Base-by-base conservation (phyloP, 2,329 filamentous ascomycete genomes). In the Penicillium sumatraense region DNA sequence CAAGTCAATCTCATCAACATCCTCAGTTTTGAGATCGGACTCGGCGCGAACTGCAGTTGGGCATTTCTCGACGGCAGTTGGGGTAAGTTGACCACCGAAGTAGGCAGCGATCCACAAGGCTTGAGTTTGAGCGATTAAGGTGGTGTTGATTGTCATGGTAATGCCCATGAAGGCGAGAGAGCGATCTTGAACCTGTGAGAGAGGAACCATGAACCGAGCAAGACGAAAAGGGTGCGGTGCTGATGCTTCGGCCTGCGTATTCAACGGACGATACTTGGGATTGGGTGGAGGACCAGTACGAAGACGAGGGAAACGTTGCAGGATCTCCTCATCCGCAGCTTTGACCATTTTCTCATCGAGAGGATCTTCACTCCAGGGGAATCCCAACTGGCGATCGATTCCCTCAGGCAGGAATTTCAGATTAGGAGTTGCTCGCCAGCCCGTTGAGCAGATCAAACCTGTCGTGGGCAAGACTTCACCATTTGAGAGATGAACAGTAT, bases 31-130 rank as follows among this genome's bases (percentile, higher is more conserved):
- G 13, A 36, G 21, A 5, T 62, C 61, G 1, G 51, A 59, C 2
- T 36, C 40, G 11, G 53, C 57, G 2, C 55, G 53, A n/a, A 68
- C 45, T 1, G 36, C 45, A 0, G 27, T n/a, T 5, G 68, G 68
- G 21, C 68, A 71, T 7, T 26, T 45, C 63, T 68, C 51, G 58
- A 50, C 23, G 0, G 69, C 61, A 0, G 58, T 54, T 2, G 74
- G 62, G 8, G 75, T 68, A 3, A 89, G 70, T 33, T 78, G 72
- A 29, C 77, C 78, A 47, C 81, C 77, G 23, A 93, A 82, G 66
- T 86, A 91, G 0, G 89, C 87, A 0, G 80, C 77, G 26, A 88
- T 79, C 87, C 87, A 89, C 3, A 89, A 75, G 0, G 83, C 82
- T 49, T 81, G 78, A 2, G 78, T 61, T 50, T 83, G 79, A 6